phyloP scores from a whole-genome alignment of 768 basidiomycete species.

The Ramaria sp. region DNA sequence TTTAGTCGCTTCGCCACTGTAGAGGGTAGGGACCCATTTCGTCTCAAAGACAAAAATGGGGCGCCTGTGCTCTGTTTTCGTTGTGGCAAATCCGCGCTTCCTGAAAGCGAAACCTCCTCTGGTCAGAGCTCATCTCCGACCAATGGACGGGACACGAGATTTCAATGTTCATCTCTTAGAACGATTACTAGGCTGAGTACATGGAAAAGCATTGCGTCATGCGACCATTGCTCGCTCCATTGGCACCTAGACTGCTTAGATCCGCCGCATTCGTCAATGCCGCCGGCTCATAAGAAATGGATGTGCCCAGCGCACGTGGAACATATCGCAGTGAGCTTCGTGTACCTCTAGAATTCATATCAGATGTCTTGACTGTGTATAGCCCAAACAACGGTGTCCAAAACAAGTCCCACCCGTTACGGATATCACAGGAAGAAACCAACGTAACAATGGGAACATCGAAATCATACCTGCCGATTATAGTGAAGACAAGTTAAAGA shows the following conservation, averaged over 20 bases:
- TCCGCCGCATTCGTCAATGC: constrained; percentile 80
- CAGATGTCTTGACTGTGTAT: not conserved
- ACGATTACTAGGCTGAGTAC: constrained; percentile 7
- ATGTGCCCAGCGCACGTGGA: constrained; percentile 99
- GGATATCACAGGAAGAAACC: constrained; percentile 61
- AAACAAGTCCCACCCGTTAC: constrained; percentile 57
- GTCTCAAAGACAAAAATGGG: constrained; percentile 77
- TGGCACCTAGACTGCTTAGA: constrained; percentile 97
- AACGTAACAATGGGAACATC: constrained; percentile 88
- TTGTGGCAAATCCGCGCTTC: constrained; percentile 72
- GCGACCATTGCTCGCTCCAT: constrained; percentile 88
- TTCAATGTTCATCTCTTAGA: not conserved
- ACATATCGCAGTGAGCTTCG: constrained; percentile 55
- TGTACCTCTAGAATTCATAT: not conserved
- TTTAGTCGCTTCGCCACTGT: constrained; percentile 82
- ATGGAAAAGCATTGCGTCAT: constrained; percentile 76
- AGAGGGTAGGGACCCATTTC: constrained; percentile 85
- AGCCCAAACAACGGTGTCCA: constrained; percentile 78
- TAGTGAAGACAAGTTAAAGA: constrained; percentile 27
- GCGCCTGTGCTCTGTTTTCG: constrained; percentile 81
- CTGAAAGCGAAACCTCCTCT: constrained; percentile 2
- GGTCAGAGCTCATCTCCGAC: not conserved
- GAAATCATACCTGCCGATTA: constrained; percentile 68
- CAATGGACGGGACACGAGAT: not conserved
- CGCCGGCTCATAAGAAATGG: constrained; percentile 86